Evolutionary conservation across 2,329 filamentous ascomycete species (phyloP), one percentile per base, ranked within the genome.

Genomic region (Apiospora marii): DNA sequence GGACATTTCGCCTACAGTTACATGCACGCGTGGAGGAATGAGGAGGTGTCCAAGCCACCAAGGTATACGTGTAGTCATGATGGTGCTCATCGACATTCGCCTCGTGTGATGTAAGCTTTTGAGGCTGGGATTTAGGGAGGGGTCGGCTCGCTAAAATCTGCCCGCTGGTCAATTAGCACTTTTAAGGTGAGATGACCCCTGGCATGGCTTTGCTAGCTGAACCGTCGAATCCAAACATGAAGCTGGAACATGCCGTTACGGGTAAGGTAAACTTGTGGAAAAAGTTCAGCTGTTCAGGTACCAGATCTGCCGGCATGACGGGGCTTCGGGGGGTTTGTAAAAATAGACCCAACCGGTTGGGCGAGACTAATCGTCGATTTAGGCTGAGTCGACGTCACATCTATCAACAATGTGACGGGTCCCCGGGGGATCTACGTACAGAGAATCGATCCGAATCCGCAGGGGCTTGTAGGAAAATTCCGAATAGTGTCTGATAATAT

Each of bases 321-420:
- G 46, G 46, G 22, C 46, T 49, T 22, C 8, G 19, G 46, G 53
- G 53, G 7, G 19, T 37, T 61, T 10, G 46, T 22, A 34, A 37
- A 34, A 37, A 16, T 22, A 34, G 53, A 37, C 53, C 53, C 53
- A 30, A 16, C 53, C 7, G 16, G 53, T 61, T 61, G 53, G 53
- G 53, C 27, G 53, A 19, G 27, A 37, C 53, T 64, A 64, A 64
- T 41, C 58, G 58, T 41, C 22, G 58, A 64, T 64, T 64, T 64
- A 41, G 58, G 58, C 58, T n/a, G 58, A 41, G 34, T 14, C 58
- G 58, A 64, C 58, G 58, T 64, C 58, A 64, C 58, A 64, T n/a
- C 19, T n/a, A 41, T 64, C 16, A 64, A 41, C 16, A 64, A 41
- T 64, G 34, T 41, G 58, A 64, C 34, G 34, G 58, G 58, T 61